Conservation (phyloP, 2,329 filamentous ascomycete species). For the Sclerotinia trifoliorum region DNA sequence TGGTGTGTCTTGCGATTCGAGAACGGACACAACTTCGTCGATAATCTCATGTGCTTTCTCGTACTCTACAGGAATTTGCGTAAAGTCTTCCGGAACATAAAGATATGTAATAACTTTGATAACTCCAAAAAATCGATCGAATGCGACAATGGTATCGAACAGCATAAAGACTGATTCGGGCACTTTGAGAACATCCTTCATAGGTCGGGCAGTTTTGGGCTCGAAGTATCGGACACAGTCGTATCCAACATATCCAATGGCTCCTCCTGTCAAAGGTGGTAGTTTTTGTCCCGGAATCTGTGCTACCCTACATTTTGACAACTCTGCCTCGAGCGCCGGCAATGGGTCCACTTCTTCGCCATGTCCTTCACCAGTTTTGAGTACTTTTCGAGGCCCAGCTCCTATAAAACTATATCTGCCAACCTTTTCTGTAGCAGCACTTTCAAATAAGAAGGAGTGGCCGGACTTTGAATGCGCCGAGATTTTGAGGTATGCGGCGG, state of each 20-base stretch:
- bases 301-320: constrained; percentile 75
- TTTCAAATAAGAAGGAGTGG: constrained; percentile 93
- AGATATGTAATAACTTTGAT: constrained; percentile 94
- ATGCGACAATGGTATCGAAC: constrained; percentile 89
- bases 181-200: constrained; percentile 84
- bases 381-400: constrained; percentile 72
- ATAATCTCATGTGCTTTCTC: constrained; percentile 63
- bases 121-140: constrained; percentile 91
- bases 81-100: constrained; percentile 59
- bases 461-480: constrained; percentile 71
- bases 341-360: constrained; percentile 82
- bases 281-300: constrained; percentile 78
- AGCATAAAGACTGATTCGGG: constrained; percentile 97
- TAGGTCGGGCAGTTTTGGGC: constrained; percentile 84
- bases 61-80: constrained; percentile 67
- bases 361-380: constrained; percentile 85
- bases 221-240: constrained; percentile 98
- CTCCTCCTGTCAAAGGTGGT: constrained; percentile 85
- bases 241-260: constrained; percentile 95
- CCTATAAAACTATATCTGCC: constrained; percentile 96
- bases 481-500: constrained; percentile 92
- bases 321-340: constrained; percentile 75
- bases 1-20: constrained; percentile 72
- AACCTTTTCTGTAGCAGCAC: constrained; percentile 88
- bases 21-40: constrained; percentile 64